Conservation (phyloP, 2,329 filamentous ascomycete species). For the Elsinoe australis region DNA sequence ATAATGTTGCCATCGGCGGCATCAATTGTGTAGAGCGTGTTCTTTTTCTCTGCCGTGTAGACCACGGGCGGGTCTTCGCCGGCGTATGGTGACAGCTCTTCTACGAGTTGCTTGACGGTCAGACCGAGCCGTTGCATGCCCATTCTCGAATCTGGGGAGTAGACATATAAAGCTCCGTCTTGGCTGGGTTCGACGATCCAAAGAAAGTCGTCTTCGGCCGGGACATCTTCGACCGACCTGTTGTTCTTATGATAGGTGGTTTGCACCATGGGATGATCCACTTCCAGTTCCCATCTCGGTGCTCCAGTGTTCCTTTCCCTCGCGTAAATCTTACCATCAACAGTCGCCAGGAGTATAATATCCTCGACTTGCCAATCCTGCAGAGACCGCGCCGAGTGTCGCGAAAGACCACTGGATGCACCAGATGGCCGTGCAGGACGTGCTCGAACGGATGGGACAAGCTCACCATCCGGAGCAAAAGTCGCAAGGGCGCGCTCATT, state of each 20-base stretch:
- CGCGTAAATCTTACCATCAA: constrained; percentile 93
- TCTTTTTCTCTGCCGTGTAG: constrained; percentile 88
- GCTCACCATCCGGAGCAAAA: constrained; percentile 76
- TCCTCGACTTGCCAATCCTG: constrained; percentile 99
- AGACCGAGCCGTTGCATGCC: constrained; percentile 60
- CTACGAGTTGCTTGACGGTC: constrained; percentile 81
- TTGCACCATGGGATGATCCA: constrained; percentile 82
- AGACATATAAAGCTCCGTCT: constrained; percentile 80
- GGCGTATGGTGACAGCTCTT: constrained; percentile 69
- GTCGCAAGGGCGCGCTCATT: constrained; percentile 95
- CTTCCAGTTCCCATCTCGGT: constrained; percentile 76
- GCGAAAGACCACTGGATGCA: constrained; percentile 57
- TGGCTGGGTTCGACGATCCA: constrained; percentile 93
- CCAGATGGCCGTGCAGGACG: constrained; percentile 58
- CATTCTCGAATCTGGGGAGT: constrained; percentile 58
- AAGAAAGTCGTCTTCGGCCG: constrained; percentile 64
- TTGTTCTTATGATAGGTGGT: constrained; percentile 71
- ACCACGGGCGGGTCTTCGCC: constrained; percentile 69
- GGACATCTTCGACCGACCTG: constrained; percentile 53
- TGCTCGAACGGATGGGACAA: constrained; percentile 79
- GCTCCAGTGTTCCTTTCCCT: constrained; percentile 79
- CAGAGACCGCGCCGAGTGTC: constrained; percentile 90
- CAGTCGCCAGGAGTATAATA: constrained; percentile 98
- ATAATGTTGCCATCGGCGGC: constrained; percentile 74
- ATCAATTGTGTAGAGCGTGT: constrained; percentile 80